Evolutionary conservation across 2,329 filamentous ascomycete genomes (phyloP), one percentile per base, ranked within the genome.

Genomic region (Xylariaceae sp.): DNA sequence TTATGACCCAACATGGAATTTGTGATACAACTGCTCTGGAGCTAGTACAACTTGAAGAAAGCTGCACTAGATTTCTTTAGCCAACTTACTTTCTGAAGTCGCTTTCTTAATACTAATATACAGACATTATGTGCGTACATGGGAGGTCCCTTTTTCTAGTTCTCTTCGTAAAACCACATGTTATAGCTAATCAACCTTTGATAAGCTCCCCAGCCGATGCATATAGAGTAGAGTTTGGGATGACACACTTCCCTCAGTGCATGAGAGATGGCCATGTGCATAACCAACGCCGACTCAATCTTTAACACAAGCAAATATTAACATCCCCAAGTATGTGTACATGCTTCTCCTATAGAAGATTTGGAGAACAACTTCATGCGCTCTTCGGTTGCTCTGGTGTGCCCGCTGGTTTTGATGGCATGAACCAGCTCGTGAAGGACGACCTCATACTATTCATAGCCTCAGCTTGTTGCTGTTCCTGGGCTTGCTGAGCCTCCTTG

Each of bases 371-470:
- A 52, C 50, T 59, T 58, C 54, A 66, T 52, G 50, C 51, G 9
- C 42, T 53, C 53, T 50, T 57, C 36, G 39, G 41, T 32, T 62
- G 18, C 30, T 59, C 24, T 61, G 46, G 35, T 7, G 52, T 36
- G 44, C 41, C 32, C 21, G 56, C 35, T 11, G 61, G 40, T 15
- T 58, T 59, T 4, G 60, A 43, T 13, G 65, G 57, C 23, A 66
- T 53, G 62, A 83, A 82, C 77, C 77, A 82, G 48, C 84, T 78
- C 30, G 81, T 79, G 66, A 94, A 86, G 23, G 87, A 87, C 53
- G 82, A 83, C 82, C 93, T 94, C 91, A 96, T 96, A 68, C 83
- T 91, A 75, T 88, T 89, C 87, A 96, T 92, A 65, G 88, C 88
- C 74, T 96, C 92, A 68, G 96, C 89, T 73, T 92, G 89, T 59